Base-by-base conservation (phyloP, 2,329 filamentous ascomycete genomes). In the Septoria linicola region DNA sequence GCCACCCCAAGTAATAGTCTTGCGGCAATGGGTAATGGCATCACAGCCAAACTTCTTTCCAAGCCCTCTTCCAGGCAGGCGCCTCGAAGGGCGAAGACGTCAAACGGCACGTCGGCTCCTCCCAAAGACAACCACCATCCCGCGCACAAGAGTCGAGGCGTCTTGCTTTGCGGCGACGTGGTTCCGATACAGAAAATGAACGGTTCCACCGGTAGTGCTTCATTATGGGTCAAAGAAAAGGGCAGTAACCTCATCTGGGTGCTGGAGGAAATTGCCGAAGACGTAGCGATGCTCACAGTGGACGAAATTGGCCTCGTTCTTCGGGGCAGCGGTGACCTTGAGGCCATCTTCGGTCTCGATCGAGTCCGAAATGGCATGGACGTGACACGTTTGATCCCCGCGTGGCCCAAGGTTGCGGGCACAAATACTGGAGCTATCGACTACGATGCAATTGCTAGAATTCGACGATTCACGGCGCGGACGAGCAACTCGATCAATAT, bases 211-310 rank as follows among this genome's bases (percentile, higher is more conserved):
- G 93, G 93, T 2, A 91, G 93, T 51, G 93, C 93, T 31, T 97
- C 91, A 70, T 75, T 99, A 32, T 99, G 93, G 93, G 93, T 99
- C 3, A 99, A 99, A 74, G 93, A 99, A 70, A 99, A 99, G 71
- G 82, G 86, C 41, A 84, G 89, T 45, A 91, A 92, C 8, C 73
- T 99, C 53, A 97, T 99, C 54, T 99, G 93, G 93, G 93, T 99
- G 7, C 73, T 99, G 2, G 93, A 99, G 69, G 93, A 99, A 71
- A 97, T 99, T 54, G 89, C 92, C 49, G 93, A 99, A 71, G 91
- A 99, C 67, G 85, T 93, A 32, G 90, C 88, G 3, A 81, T 83
- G 54, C 72, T 99, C 36, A 79, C 77, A 8, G 78, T 95, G 16
- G 88, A 95, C 65, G 85, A 90, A 50, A 84, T 89, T 21, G 90